These are phyloP conservation scores for Aspergillus luchuensis DNA, from an alignment of 2,329 filamentous ascomycete genomes.

Conservation along the genomic window DNA sequence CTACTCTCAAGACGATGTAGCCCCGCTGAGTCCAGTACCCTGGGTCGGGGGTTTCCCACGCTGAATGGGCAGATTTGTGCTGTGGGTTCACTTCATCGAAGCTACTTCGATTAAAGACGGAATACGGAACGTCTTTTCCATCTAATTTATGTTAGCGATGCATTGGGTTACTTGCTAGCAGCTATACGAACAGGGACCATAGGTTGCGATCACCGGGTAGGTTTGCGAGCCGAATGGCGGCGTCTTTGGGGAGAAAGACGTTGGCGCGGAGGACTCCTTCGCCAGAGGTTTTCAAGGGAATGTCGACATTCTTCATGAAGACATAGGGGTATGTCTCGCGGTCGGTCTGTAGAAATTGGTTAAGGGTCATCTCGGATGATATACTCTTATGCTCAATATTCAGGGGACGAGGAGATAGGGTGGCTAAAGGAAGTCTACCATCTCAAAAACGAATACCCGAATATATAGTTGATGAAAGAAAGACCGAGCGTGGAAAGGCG, in stretches of 20 bases:
- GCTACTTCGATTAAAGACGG: neutral
- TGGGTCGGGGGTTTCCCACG: conserved; percentile 61
- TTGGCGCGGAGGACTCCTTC: neutral
- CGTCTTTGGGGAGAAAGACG: neutral
- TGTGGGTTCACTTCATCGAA: conserved; percentile 49
- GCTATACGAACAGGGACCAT: conserved; percentile 58
- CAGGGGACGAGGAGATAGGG: neutral
- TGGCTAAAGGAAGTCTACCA: rapidly evolving
- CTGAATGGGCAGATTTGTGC: conserved; percentile 54
- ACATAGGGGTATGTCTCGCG: neutral
- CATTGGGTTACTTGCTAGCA: neutral
- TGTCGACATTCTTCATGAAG: neutral
- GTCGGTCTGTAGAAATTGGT: neutral
- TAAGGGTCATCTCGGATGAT: neutral
- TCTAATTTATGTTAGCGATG: neutral
- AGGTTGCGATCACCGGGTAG: conserved; percentile 65
- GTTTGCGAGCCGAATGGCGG: neutral
- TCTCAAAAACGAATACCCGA: neutral
- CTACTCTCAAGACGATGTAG: conserved; percentile 56
- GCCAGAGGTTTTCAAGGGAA: neutral
- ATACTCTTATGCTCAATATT: neutral
- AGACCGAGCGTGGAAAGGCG: neutral
- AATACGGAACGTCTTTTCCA: neutral
- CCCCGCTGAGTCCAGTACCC: conserved; percentile 56
- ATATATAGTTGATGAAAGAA: neutral